These are phyloP conservation scores for Lupinus albus DNA, from an alignment of 306 rosid species.

Conservation along the genomic window DNA sequence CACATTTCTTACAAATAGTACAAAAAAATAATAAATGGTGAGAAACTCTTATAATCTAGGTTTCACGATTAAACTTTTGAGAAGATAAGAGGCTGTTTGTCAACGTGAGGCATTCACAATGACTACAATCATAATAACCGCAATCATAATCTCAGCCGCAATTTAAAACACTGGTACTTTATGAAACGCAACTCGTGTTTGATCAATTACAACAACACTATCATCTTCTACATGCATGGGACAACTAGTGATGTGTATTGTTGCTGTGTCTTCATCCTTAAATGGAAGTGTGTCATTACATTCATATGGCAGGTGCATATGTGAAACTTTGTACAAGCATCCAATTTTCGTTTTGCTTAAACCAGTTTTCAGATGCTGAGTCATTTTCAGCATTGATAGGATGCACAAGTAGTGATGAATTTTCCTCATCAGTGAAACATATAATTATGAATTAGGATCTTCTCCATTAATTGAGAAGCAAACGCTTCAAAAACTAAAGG, in stretches of 20 bases:
- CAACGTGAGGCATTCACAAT: no score
- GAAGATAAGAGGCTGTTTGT: slow-evolving; percentile 82
- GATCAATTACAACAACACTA: slow-evolving; percentile 31
- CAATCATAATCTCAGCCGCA: no score
- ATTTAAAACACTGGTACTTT: no score
- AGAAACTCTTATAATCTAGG: slow-evolving; percentile 41
- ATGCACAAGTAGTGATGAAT: slow-evolving; percentile 40
- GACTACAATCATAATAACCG: no score
- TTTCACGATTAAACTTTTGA: slow-evolving; percentile 63
- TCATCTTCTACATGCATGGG: slow-evolving; percentile 37
- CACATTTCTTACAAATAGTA: slow-evolving; percentile 40
- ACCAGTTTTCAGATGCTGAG: slow-evolving; percentile 40
- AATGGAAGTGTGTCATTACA: slow-evolving; percentile 36
- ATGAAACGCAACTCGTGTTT: slow-evolving; percentile 26
- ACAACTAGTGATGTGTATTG: slow-evolving; percentile 35
- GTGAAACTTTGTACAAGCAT: slow-evolving; percentile 36
- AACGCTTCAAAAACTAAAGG: no score
- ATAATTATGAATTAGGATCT: no score
- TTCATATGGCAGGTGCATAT: slow-evolving; percentile 41
- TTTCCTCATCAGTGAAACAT: slow-evolving; percentile 45
- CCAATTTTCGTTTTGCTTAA: slow-evolving; percentile 39
- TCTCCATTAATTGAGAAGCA: no score
- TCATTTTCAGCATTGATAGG: slow-evolving; percentile 34
- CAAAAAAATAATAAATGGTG: slow-evolving; percentile 39
- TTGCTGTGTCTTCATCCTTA: slow-evolving; percentile 46